phyloP scores from a whole-genome alignment of 1,284 basidiomycete genomes.

The Fistulina hepatica region DNA sequence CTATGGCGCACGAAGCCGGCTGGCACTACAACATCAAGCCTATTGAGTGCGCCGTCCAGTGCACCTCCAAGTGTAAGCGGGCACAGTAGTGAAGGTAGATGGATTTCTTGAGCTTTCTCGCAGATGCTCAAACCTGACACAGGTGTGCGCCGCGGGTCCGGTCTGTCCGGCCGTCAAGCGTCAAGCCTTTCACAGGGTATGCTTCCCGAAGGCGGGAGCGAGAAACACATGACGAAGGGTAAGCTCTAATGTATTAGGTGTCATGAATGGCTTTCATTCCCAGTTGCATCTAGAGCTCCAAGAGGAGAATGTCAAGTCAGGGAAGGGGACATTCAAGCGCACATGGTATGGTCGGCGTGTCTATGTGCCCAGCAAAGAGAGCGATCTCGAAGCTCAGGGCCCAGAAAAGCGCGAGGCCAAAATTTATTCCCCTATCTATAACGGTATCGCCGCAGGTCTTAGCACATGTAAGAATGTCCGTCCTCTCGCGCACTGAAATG shows the following conservation, averaged over 20 bases:
- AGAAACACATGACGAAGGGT: too few species aligned
- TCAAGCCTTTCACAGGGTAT: constrained; percentile 1
- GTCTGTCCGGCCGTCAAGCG: constrained; percentile 10
- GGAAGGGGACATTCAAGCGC: constrained; percentile 17
- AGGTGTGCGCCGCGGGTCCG: background rate
- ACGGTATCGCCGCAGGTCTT: constrained; percentile 59
- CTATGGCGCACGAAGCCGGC: constrained; percentile 47
- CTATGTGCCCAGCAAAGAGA: too few species aligned
- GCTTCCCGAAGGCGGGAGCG: too few species aligned
- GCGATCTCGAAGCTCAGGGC: constrained; percentile 13
- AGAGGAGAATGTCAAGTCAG: constrained; percentile 5
- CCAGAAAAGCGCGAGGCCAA: constrained; percentile 20
- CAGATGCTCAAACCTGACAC: too few species aligned
- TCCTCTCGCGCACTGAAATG: background rate
- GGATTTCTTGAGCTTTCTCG: too few species aligned
- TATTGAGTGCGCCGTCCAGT: constrained; percentile 2
- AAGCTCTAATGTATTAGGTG: too few species aligned
- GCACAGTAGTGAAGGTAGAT: too few species aligned
- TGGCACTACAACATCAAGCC: constrained; percentile 22
- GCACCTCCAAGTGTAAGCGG: too few species aligned
- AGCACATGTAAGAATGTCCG: constrained; percentile 35
- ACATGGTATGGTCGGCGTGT: constrained; percentile 33
- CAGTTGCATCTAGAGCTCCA: constrained; percentile 1
- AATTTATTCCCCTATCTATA: constrained; percentile 68
- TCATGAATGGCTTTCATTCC: background rate